These are phyloP conservation scores for Stachybotrys elegans DNA, from an alignment of 2,329 filamentous ascomycete genomes.

Conservation along the genomic window DNA sequence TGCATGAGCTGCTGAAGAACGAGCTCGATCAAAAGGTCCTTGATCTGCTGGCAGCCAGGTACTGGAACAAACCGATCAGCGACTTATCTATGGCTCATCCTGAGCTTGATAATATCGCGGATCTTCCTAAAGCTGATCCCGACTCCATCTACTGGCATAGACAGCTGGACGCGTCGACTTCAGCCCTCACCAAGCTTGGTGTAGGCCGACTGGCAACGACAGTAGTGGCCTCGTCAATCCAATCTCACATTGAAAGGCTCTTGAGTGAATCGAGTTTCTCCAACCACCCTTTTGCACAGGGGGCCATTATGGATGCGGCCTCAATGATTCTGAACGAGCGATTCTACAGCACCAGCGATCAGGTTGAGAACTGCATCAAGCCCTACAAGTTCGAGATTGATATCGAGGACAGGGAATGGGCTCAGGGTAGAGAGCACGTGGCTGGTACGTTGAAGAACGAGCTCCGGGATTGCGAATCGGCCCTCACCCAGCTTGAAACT, in stretches of 20 bases:
- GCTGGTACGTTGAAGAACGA: conserved; percentile 79
- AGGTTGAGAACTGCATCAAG: conserved; percentile 98
- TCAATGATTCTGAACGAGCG: conserved; percentile 87
- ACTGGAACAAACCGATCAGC: conserved; percentile 96
- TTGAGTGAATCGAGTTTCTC: conserved; percentile 79
- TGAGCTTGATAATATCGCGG: conserved; percentile 68
- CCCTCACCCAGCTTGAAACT: conserved; percentile 70
- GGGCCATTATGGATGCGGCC: conserved; percentile 89
- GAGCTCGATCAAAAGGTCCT: conserved; percentile 93
- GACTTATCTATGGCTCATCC: conserved; percentile 63
- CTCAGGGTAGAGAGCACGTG: conserved; percentile 77
- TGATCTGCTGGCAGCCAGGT: conserved; percentile 85
- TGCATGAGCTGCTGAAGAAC: conserved; percentile 82
- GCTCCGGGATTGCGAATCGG: conserved; percentile 75
- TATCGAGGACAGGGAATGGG: conserved; percentile 86
- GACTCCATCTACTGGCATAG: conserved; percentile 88
- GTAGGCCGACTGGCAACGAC: conserved; percentile 90
- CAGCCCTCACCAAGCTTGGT: conserved; percentile 86
- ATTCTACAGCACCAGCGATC: conserved; percentile 95
- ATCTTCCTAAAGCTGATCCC: conserved; percentile 79
- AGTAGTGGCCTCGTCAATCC: conserved; percentile 83
- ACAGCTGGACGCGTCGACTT: conserved; percentile 88
- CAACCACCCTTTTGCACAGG: conserved; percentile 83
- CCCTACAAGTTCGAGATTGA: conserved; percentile 98
- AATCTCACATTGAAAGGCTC: conserved; percentile 74